A percentile compares a stretch with the other conserved stretches of the same genome.
Conservation (phyloP, 768 basidiomycete genomes). For the Xanthoconium purpureum region DNA sequence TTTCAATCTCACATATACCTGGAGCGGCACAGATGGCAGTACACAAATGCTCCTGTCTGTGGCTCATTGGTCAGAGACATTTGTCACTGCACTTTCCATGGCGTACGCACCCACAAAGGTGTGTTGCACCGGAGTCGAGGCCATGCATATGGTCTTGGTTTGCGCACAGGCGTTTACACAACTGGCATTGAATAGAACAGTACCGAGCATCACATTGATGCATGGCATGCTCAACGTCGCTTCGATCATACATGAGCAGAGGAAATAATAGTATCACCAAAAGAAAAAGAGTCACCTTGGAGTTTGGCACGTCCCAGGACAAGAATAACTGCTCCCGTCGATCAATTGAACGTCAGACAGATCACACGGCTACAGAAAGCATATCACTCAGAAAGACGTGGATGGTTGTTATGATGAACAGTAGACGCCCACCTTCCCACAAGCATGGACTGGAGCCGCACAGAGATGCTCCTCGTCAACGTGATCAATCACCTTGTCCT, state of each 20-base stretch:
- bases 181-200: too few relatives aligned
- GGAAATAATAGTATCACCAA: slow-evolving; percentile 26
- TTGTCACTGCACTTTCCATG: too few relatives aligned
- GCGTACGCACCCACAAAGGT: too few relatives aligned
- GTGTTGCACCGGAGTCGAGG: too few relatives aligned
- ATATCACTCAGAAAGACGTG: neutral
- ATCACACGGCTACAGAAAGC: slow-evolving; percentile 39
- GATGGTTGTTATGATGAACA: too few relatives aligned
- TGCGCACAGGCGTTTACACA: too few relatives aligned
- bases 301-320: slow-evolving; percentile 40
- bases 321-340: slow-evolving; percentile 30
- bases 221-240: too few relatives aligned
- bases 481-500: slow-evolving; percentile 44
- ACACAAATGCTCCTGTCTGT: slow-evolving; percentile 57
- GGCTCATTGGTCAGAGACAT: slow-evolving; percentile 18
- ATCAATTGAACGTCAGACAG: slow-evolving; percentile 28
- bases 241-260: neutral
- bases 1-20: slow-evolving; percentile 31
- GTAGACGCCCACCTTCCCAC: slow-evolving; percentile 43
- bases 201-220: too few relatives aligned
- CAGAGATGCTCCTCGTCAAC: slow-evolving; percentile 50
- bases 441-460: slow-evolving; percentile 50
- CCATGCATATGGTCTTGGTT: too few relatives aligned
- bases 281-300: slow-evolving; percentile 17
- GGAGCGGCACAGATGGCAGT: slow-evolving; percentile 37